Evolutionary conservation across 2,329 filamentous ascomycete species (phyloP).

Genomic region (Xylariaceae sp.): DNA sequence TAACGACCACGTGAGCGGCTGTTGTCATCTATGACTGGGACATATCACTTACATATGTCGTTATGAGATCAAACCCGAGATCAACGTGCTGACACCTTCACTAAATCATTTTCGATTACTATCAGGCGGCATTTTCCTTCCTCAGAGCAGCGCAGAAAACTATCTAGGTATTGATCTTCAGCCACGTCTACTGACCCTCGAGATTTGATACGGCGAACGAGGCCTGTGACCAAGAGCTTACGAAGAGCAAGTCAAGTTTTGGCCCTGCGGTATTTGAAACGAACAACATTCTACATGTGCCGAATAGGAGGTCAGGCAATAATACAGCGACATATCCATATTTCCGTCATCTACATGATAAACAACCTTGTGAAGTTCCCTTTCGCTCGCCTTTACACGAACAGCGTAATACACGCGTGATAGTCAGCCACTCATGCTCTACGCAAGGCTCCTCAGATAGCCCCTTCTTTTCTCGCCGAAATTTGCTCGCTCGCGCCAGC

Average conservation of each 20-base stretch:
- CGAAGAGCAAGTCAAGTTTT: background rate
- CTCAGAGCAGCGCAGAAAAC: background rate
- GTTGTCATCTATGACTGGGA: background rate
- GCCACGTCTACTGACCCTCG: background rate
- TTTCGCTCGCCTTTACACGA: background rate
- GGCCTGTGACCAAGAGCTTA: background rate
- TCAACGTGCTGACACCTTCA: background rate
- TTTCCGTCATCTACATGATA: background rate
- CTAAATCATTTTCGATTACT: background rate
- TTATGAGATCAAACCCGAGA: background rate
- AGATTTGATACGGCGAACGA: background rate
- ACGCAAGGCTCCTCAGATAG: background rate
- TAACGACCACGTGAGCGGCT: slow-evolving; percentile 18
- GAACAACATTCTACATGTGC: background rate
- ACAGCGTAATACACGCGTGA: background rate
- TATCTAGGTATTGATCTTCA: background rate
- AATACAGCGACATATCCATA: background rate
- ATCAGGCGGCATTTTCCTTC: background rate
- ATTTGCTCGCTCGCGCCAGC: background rate
- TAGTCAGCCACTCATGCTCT: background rate
- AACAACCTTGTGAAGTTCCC: background rate
- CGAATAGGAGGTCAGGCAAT: background rate
- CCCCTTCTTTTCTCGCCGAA: background rate
- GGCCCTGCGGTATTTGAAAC: background rate
- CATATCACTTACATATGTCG: background rate